phyloP scores from a whole-genome alignment of 192 early-diverging fungal genomes.

The Allomyces macrogynus region DNA sequence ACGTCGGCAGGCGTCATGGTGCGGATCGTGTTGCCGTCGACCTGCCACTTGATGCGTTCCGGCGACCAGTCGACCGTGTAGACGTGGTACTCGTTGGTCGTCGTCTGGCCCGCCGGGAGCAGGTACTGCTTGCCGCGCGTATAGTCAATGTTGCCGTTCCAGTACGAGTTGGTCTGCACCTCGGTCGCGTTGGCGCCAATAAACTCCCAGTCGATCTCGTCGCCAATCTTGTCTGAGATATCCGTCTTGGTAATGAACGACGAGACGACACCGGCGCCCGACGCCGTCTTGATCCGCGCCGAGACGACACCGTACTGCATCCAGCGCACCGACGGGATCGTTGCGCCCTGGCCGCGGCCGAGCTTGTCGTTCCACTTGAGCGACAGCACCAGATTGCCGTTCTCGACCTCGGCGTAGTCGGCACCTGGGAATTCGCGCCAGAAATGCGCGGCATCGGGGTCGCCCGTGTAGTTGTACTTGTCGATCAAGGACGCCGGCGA shows the following conservation, averaged over 20 bases:
- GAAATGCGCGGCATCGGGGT: neutral
- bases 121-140: constrained; percentile 21
- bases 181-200: constrained; percentile 25
- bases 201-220: constrained; percentile 46
- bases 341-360: constrained; percentile 25
- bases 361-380: constrained; percentile 4
- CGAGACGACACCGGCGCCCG: constrained; percentile 26
- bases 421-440: constrained; percentile 2
- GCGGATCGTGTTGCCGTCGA: constrained; percentile 19
- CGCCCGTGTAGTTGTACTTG: neutral
- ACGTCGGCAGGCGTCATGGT: constrained; percentile 14
- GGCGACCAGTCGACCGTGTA: constrained; percentile 38
- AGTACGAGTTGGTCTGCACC: constrained; percentile 45
- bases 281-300: constrained; percentile 16
- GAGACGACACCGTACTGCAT: constrained; percentile 39
- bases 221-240: constrained; percentile 28
- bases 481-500: neutral
- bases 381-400: constrained; percentile 18
- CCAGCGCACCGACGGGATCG: constrained; percentile 27
- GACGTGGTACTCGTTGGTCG: constrained; percentile 18
- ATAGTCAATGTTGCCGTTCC: constrained; percentile 28
- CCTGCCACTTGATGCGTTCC: constrained; percentile 25
- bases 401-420: constrained; percentile 19
- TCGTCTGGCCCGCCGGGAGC: constrained; percentile 10
- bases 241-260: constrained; percentile 26